These are phyloP conservation scores for Xylaria sp. DNA, from an alignment of 2,329 filamentous ascomycete genomes.

Conservation along the genomic window DNA sequence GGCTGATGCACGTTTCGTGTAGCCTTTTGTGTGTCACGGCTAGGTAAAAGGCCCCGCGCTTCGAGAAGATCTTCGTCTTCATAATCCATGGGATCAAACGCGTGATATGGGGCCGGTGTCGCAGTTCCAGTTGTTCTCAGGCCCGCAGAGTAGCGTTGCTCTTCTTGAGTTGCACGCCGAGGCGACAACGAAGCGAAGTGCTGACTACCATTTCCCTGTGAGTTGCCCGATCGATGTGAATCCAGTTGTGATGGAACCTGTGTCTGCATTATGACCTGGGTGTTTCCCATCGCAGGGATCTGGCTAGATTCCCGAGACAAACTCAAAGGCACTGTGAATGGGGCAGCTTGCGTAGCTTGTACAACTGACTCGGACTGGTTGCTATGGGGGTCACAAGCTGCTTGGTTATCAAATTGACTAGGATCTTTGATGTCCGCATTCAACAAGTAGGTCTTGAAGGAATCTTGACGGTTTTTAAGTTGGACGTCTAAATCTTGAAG, in stretches of 20 bases:
- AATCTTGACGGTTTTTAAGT: slow-evolving; percentile 56
- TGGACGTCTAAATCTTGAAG: slow-evolving; percentile 60
- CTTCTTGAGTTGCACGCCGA: slow-evolving; percentile 35
- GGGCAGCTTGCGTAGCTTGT: slow-evolving; percentile 56
- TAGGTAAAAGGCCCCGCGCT: slow-evolving; percentile 34
- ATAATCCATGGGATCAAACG: slow-evolving; percentile 45
- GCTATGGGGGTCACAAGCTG: slow-evolving; percentile 32
- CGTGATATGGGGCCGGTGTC: slow-evolving; percentile 31
- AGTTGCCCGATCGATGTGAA: slow-evolving; percentile 29
- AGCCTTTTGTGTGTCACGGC: slow-evolving; percentile 26
- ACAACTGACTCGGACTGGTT: slow-evolving; percentile 51
- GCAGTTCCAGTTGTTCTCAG: slow-evolving; percentile 28
- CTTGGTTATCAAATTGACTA: slow-evolving; percentile 50
- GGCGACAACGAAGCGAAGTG: slow-evolving; percentile 33
- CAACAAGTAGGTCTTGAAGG: slow-evolving; percentile 54
- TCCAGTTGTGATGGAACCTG: slow-evolving; percentile 52
- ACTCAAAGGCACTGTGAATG: slow-evolving; percentile 43
- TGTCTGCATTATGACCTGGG: slow-evolving; percentile 64
- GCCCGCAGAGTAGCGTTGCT: slow-evolving; percentile 2
- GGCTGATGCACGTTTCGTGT: slow-evolving; percentile 29
- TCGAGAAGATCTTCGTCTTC: slow-evolving; percentile 50
- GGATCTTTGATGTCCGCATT: slow-evolving; percentile 59
- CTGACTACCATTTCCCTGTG: slow-evolving; percentile 26
- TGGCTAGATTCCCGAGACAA: slow-evolving; percentile 49
- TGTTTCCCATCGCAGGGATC: slow-evolving; percentile 41